Evolutionary conservation across 176 grass and related monocot genomes (phyloP), one percentile per base, ranked within the genome.

Genomic region (Coix lacrymajobi): DNA sequence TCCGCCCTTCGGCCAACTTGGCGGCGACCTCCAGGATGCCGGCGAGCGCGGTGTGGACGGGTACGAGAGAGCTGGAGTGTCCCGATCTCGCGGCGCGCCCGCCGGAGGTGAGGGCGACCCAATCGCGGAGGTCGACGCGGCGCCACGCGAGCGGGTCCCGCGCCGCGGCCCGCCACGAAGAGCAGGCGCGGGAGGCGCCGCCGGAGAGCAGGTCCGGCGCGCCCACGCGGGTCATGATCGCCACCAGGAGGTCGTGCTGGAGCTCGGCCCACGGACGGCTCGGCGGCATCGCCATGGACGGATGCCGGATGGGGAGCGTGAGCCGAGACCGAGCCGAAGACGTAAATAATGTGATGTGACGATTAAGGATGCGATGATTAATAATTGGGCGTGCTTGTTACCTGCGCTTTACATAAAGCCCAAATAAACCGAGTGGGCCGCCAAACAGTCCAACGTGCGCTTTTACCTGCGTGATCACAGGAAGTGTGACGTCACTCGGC

Each of bases 221-320:
- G 16, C 89, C 89, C 29, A 91, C 68, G 38, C 86, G 84, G 32
- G 49, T 56, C 66, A 94, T 80, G 84, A 94, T 94, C 66, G 48
- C 1, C 66, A 81, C 89, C 7, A 94, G 83, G 25, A 94, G 83
- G 49, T 91, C 92, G 45, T 75, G 83, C 65, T 81, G 87, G 48
- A 94, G 65, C 73, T 88, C 86, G 66, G 78, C 92, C 92, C 92
- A 94, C n/a, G 79, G 31, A n/a, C 79, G 67, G 44, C 62, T 34
- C 79, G 79, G 46, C 68, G 79, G 48, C 74, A 49, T 72, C 79
- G 84, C 79, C 88, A 86, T 87, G 77, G 77, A 58, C 61, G 74
- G 57, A 20, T 14, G 77, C 45, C 61, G 74, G 57, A 20, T 14
- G 31, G 43, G 49, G 64, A 52, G 40, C 14, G 4, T 13, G 5